phyloP scores from a whole-genome alignment of 2,329 filamentous ascomycete species.

The Scleromitrula shiraiana region DNA sequence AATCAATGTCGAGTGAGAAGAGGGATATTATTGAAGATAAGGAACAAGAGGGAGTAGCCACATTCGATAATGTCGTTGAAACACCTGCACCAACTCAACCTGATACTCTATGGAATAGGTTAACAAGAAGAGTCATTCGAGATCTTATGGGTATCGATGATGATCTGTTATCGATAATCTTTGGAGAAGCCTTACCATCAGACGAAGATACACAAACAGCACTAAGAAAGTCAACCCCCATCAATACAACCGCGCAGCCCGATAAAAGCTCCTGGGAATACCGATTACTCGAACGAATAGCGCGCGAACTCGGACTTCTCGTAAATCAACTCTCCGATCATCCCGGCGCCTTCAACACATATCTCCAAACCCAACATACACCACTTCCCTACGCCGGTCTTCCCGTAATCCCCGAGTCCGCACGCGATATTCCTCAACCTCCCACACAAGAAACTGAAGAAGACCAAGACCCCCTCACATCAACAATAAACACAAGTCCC shows the following conservation, averaged over 20 bases:
- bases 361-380: conserved; percentile 55
- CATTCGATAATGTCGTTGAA: conserved; percentile 22
- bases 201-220: conserved; percentile 31
- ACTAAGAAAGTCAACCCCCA: conserved; percentile 8
- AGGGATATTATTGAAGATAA: conserved; percentile 26
- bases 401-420: conserved; percentile 51
- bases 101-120: conserved; percentile 68
- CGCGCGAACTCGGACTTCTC: conserved; percentile 75
- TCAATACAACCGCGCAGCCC: conserved; percentile 10
- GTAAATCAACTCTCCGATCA: conserved; percentile 79
- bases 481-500: conserved; percentile 7
- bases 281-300: conserved; percentile 73
- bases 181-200: conserved; percentile 68
- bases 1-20: conserved; percentile 46
- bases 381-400: conserved; percentile 73
- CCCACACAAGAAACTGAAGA: background rate
- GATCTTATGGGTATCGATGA: conserved; percentile 92
- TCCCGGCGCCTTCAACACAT: conserved; percentile 82
- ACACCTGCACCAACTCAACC: conserved; percentile 36
- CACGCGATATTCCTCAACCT: background rate
- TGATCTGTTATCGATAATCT: conserved; percentile 71
- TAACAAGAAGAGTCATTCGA: conserved; percentile 78
- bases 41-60: conserved; percentile 27
- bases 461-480: conserved; percentile 21
- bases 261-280: conserved; percentile 59